phyloP scores from a whole-genome alignment of 805 yeast species.

The Kazachstania africana region DNA sequence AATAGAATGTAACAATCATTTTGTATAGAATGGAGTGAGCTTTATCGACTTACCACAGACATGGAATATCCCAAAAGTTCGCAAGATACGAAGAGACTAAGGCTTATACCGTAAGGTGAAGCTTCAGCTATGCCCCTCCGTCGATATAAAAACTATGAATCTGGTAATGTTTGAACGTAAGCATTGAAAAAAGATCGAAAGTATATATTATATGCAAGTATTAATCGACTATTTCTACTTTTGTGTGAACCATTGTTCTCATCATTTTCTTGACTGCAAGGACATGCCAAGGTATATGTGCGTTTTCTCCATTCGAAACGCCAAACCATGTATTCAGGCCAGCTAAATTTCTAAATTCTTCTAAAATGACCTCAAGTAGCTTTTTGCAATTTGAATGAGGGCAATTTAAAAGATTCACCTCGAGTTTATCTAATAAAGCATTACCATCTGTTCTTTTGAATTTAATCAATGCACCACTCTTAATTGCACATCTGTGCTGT shows the following conservation, averaged over 20 bases:
- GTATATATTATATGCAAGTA: too few species aligned
- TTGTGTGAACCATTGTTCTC: constrained; percentile 46
- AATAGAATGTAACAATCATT: too few species aligned
- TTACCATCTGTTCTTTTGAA: constrained; percentile 14
- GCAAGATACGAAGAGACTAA: too few species aligned
- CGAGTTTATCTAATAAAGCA: constrained; percentile 33
- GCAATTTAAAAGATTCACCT: constrained; percentile 60
- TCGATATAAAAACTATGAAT: too few species aligned
- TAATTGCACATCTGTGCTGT: constrained; percentile 56
- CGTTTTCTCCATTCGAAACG: constrained; percentile 22
- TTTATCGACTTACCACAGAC: too few species aligned
- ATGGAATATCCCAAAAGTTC: too few species aligned
- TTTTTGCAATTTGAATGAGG: constrained; percentile 52
- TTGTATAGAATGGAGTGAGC: too few species aligned
- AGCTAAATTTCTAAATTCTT: constrained; percentile 51
- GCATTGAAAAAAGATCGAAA: too few species aligned
- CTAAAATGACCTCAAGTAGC: constrained; percentile 42
- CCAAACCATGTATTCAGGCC: constrained; percentile 30
- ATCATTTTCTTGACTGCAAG: constrained; percentile 53
- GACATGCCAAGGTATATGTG: constrained; percentile 63
- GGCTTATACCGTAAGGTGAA: too few species aligned
- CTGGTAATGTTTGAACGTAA: too few species aligned
- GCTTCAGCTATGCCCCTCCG: too few species aligned
- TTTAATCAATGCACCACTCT: constrained; percentile 55
- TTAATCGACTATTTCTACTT: constrained; percentile 33